Conservation (phyloP, 1,284 basidiomycete genomes). For the Puccinia coronata region DNA sequence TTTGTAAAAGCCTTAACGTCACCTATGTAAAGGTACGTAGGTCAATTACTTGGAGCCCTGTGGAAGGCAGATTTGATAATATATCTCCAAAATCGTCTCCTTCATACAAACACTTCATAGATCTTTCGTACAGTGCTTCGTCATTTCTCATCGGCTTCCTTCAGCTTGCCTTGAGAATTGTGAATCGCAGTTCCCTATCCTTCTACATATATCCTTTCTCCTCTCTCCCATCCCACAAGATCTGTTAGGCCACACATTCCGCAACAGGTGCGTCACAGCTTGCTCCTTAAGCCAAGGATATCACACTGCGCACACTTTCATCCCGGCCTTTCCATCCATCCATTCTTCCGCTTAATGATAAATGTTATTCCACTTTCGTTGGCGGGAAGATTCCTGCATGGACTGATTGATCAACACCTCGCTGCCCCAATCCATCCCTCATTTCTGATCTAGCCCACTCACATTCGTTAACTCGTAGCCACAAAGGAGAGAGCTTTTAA, state of each 20-base stretch:
- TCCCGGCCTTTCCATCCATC: background rate
- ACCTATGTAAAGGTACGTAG: background rate
- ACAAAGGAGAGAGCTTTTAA: background rate
- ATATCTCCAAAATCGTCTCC: background rate
- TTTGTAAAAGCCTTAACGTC: slow-evolving; percentile 1
- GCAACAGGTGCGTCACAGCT: background rate
- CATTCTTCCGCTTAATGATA: no score
- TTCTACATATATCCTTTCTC: no score
- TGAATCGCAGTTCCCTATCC: no score
- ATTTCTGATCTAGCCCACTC: background rate
- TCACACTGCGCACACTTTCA: background rate
- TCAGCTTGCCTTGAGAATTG: background rate
- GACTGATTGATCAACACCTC: background rate
- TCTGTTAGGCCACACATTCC: background rate
- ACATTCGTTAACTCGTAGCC: background rate
- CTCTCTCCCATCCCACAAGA: background rate
- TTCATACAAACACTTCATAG: background rate
- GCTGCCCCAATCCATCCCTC: background rate
- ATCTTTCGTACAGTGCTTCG: background rate
- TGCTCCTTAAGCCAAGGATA: background rate
- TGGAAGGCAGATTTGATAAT: background rate
- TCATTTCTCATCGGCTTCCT: background rate
- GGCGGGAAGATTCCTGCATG: background rate
- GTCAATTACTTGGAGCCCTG: background rate
- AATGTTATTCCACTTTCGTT: background rate